Percentiles rank a stretch among this genome's conserved stretches.
These are phyloP conservation scores for Penicillium odoratum DNA, from an alignment of 495 filamentous ascomycete species.

Conservation along the genomic window DNA sequence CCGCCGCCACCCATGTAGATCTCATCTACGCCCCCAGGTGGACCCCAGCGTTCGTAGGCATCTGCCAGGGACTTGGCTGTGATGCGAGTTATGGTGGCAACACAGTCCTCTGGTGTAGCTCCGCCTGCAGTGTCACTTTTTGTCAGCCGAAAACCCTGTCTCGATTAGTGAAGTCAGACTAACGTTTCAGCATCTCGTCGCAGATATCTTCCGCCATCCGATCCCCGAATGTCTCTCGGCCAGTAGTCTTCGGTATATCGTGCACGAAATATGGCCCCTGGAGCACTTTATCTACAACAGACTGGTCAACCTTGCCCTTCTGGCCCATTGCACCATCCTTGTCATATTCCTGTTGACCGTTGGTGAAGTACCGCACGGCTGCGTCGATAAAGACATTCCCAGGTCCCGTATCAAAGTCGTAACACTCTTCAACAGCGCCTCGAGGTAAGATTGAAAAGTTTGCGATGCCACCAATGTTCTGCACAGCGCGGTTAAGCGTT, in stretches of 20 bases:
- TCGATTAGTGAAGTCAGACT: no score
- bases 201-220: constrained; percentile 43
- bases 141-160: no score
- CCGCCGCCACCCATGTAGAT: constrained; percentile 33
- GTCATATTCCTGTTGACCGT: constrained; percentile 17
- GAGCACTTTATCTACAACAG: constrained; percentile 47
- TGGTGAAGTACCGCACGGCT: not conserved
- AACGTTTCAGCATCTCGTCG: constrained; percentile 25
- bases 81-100: constrained; percentile 54
- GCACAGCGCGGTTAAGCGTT: no score
- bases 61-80: constrained; percentile 50
- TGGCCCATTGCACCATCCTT: constrained; percentile 41
- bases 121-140: constrained; percentile 11
- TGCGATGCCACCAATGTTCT: no score
- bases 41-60: constrained; percentile 19
- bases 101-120: constrained; percentile 42
- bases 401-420: no score
- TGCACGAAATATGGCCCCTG: constrained; percentile 37
- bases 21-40: constrained; percentile 17
- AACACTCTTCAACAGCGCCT: no score
- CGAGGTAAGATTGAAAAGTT: no score
- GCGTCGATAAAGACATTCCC: no score
- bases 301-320: constrained; percentile 42
- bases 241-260: constrained; percentile 51
- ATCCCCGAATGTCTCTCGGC: constrained; percentile 55